Base-by-base conservation (phyloP, 2,329 filamentous ascomycete genomes). In the Ophiostoma australiae region DNA sequence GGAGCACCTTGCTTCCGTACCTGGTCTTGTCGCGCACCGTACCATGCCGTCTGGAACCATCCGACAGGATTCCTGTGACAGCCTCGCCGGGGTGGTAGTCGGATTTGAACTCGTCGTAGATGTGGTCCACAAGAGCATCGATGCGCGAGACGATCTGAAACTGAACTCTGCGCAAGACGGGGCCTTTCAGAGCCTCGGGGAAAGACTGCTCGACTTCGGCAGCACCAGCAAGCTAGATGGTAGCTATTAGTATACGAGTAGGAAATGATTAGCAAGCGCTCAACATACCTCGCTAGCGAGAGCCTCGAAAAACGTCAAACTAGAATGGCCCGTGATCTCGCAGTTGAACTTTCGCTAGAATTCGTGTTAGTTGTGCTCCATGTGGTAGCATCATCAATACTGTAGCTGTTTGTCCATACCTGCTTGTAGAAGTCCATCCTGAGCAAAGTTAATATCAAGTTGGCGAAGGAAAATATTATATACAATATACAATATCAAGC, bases 391-490 rank as follows among this genome's bases (percentile, higher is more conserved):
- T 11, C n/a, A 55, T 33, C 20, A 4, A 27, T 27, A 31, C 27
- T 31, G 63, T 20, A 6, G 61, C 61, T n/a, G 31, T 63, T 17
- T 41, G 67, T 31, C 10, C 85, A 76, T 83, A 92, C 92, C 87
- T 96, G 92, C 76, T 91, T 93, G 79, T 97, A 97, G 78, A 97
- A 97, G 79, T 97, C 94, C 86, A 94, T 90, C 72, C 93, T 96
- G 76, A 39, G 65, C 70, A 75, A 73, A 74, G 78, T 81, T 77
- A 82, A 80, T 70, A 55, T 48, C 39, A 4, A n/a, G 17, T 20
- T 39, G 61, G 39, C 33, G 20, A 31, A 31, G 20, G 3, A 20
- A 37, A 5, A n/a, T 20, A 13, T 20, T 10, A 23, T 11, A n/a
- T 58, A 6, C 39, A 52, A 52, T 4, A 52, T 3, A 23, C 5